These are phyloP conservation scores for Cenchrus fungigraminus DNA, from an alignment of 176 grass and related monocot species.

Conservation along the genomic window DNA sequence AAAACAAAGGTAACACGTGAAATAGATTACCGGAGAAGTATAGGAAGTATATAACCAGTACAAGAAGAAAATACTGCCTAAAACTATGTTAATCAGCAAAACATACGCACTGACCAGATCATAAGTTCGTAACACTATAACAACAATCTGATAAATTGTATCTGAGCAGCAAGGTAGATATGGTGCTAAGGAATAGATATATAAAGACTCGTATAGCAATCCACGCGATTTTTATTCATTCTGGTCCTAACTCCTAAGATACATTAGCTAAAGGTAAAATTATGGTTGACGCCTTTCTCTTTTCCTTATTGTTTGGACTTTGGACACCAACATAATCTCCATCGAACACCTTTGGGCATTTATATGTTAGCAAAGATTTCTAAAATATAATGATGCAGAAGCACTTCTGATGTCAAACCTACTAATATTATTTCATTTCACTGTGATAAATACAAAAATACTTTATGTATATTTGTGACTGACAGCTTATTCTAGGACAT, in stretches of 20 bases:
- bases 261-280: neutral
- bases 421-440: neutral
- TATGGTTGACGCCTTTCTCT: neutral
- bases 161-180: neutral
- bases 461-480: neutral
- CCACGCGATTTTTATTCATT: neutral
- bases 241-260: no score
- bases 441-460: neutral
- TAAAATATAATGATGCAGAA: neutral
- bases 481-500: neutral
- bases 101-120: neutral
- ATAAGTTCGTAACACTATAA: conserved; percentile 12
- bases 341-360: neutral
- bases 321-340: neutral
- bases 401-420: neutral
- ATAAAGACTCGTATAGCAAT: neutral
- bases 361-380: neutral
- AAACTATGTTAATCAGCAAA: conserved; percentile 11
- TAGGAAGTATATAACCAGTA: conserved; percentile 18
- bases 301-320: neutral
- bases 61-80: neutral
- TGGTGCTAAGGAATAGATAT: conserved; percentile 10
- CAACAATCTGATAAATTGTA: conserved; percentile 3
- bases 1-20: conserved; percentile 20
- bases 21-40: conserved; percentile 23